Evolutionary conservation across 441 rosid species (phyloP), one percentile per base, ranked within the genome.

Genomic region (Pelargonium australe): DNA sequence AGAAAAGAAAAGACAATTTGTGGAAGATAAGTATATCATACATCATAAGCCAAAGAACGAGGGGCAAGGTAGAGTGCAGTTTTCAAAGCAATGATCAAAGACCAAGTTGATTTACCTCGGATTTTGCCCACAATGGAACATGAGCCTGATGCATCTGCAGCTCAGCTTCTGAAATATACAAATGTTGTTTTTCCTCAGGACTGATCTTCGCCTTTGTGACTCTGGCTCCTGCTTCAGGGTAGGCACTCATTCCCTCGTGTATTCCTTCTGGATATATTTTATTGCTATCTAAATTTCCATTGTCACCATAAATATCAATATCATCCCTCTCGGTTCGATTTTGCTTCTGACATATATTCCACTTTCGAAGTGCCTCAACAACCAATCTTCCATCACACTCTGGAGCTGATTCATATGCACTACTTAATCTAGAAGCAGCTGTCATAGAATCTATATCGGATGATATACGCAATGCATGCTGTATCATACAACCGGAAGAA

Each of bases 151-250:
- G 83, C 92, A 82, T 85, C 76, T 75, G 91, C 73, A 86, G 65
- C 70, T 89, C 96, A 65, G 92, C 96, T 80, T 90, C 95, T 31
- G 88, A 85, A 57, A 93, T 89, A 74, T 84, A 93, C 73, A 86
- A 25, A 75, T 86, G 86, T 75, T 77, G 83, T 62, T 82, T 85
- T 73, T 89, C 95, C 67, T 84, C 89, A 14, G 71, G 64, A 72
- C 63, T 75, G 31, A 16, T 64, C 71, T 73, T 78, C 55, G 72
- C 70, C 71, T 78, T 84, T 70, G 76, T 57, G 49, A 71, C 68
- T 11, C 63, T 66, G 71, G 41, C 75, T 58, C 68, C 75, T 40
- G 68, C 69, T 57, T 77, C 85, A 62, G 80, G 76, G 71, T 67
- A 72, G 67, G 72, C 58, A 67, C 68, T 72, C 65, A 73, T 85